phyloP scores from a whole-genome alignment of 345 rosid genomes.

The Moringa oleifera region DNA sequence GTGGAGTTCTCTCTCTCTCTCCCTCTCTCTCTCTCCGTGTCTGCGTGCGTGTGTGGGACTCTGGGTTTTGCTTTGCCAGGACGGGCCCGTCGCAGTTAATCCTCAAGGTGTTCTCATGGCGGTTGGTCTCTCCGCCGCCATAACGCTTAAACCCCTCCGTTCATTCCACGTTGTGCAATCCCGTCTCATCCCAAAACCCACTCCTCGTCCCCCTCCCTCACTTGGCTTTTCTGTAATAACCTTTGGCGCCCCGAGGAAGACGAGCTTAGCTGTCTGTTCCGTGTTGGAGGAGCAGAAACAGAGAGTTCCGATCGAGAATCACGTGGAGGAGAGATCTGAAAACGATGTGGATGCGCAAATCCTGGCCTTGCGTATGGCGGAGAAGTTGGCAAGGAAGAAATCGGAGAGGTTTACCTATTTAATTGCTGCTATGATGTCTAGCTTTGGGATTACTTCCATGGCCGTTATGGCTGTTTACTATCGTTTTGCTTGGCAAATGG shows the following conservation, averaged over 20 bases:
- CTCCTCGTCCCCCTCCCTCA: slow-evolving; percentile 21
- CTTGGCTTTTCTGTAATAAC: slow-evolving; percentile 11
- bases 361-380: slow-evolving; percentile 31
- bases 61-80: background rate
- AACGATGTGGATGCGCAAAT: slow-evolving; percentile 20
- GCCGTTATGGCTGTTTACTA: slow-evolving; percentile 78
- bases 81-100: background rate
- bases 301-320: slow-evolving; percentile 24
- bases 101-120: slow-evolving; percentile 46
- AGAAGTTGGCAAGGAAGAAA: slow-evolving; percentile 56
- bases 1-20: background rate
- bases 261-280: slow-evolving; percentile 46
- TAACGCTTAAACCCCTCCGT: slow-evolving; percentile 37
- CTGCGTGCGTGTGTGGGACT: background rate
- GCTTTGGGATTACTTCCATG: slow-evolving; percentile 80
- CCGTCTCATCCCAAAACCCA: slow-evolving; percentile 27
- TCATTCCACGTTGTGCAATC: slow-evolving; percentile 18
- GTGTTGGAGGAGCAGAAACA: slow-evolving; percentile 54
- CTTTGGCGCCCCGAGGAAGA: slow-evolving; percentile 20
- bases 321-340: slow-evolving; percentile 12
- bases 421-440: slow-evolving; percentile 83
- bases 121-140: slow-evolving; percentile 48
- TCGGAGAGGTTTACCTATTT: slow-evolving; percentile 79
- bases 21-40: slow-evolving; percentile 2
- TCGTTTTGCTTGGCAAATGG: slow-evolving; percentile 87